Base-by-base conservation (phyloP, 768 basidiomycete species). In the Sporobolomyces pararoseus region DNA sequence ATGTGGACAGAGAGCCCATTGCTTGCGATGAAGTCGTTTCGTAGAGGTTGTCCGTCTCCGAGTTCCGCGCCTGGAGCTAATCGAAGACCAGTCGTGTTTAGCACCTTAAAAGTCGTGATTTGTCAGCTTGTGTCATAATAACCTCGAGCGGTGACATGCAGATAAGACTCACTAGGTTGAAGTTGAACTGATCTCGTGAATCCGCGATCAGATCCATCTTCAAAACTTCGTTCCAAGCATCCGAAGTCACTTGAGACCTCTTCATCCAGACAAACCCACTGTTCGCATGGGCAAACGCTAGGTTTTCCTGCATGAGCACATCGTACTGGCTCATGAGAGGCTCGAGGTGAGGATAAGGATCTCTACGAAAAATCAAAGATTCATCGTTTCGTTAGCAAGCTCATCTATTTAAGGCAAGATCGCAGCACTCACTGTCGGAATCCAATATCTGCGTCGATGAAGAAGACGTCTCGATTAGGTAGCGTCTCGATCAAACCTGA, bases 401-500 rank as follows among this genome's bases (percentile, higher is more conserved):
- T n/a, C n/a, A n/a, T n/a, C n/a, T n/a, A n/a, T n/a, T n/a, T 17
- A 46, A 3, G 44, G 55, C 53, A 42, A 19, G n/a, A 44, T 27
- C 6, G 3, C n/a, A 10, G 16, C 9, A 55, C 69, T 21, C 14
- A 71, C 69, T 53, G 42, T 23, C 47, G 35, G 60, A 71, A 71
- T 2, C 57, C 25, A 21, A 71, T 51, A 42, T 71, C 69, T 27
- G 63, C 27, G 37, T 71, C 69, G 60, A 71, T 47, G 51, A 71
- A 71, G 65, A 71, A 71, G 29, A 62, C 58, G 39, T 71, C 69
- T 4, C 65, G 65, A 0, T 19, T 19, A 13, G 49, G 44, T 29
- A 69, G 55, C 16, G 57, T 55, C 29, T 69, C 68, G 42, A 69
- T 69, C 29, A 69, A 31, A 31, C 62, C 61, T 68, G 60, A 1